Evolutionary conservation across 2,329 filamentous ascomycete species (phyloP).

Genomic region (Scedosporium aurantiacum): DNA sequence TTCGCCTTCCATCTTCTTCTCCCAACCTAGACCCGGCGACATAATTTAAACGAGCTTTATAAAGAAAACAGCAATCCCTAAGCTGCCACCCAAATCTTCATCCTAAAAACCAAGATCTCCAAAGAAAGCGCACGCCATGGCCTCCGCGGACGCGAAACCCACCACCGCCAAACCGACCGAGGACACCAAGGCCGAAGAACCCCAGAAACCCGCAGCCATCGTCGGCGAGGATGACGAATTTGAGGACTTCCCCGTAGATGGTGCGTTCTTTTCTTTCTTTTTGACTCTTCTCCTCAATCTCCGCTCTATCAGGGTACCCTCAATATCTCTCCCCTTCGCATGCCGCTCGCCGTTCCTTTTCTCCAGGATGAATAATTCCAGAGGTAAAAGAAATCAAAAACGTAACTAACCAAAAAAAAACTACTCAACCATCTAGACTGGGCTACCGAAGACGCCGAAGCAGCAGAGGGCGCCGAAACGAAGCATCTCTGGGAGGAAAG

Average conservation of each 20-base stretch:
- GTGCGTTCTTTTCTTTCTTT: constrained; percentile 34
- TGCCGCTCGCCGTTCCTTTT: too few relatives aligned
- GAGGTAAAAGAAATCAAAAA: neutral
- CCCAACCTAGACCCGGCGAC: neutral
- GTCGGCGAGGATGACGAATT: constrained; percentile 98
- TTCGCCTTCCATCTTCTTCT: neutral
- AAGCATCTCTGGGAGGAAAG: constrained; percentile 96
- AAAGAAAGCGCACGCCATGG: constrained; percentile 11
- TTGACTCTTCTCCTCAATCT: neutral
- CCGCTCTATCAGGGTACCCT: constrained; percentile 1
- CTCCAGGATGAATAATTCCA: too few relatives aligned
- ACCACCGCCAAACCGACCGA: constrained; percentile 18
- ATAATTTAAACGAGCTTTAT: too few relatives aligned
- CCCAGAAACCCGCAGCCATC: constrained; percentile 36
- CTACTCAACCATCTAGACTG: constrained; percentile 57
- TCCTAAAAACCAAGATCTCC: neutral
- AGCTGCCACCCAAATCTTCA: neutral
- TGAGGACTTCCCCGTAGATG: constrained; percentile 95
- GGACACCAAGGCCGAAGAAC: constrained; percentile 24
- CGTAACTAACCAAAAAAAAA: neutral
- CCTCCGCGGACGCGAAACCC: constrained; percentile 19
- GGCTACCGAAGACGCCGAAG: constrained; percentile 83
- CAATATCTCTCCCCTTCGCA: neutral
- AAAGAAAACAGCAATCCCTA: too few relatives aligned
- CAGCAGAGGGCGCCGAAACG: constrained; percentile 55